Percentiles rank a stretch among this genome's conserved stretches.
These are phyloP conservation scores for Pogostemon cablin DNA, from an alignment of 257 asterid species.

Conservation along the genomic window DNA sequence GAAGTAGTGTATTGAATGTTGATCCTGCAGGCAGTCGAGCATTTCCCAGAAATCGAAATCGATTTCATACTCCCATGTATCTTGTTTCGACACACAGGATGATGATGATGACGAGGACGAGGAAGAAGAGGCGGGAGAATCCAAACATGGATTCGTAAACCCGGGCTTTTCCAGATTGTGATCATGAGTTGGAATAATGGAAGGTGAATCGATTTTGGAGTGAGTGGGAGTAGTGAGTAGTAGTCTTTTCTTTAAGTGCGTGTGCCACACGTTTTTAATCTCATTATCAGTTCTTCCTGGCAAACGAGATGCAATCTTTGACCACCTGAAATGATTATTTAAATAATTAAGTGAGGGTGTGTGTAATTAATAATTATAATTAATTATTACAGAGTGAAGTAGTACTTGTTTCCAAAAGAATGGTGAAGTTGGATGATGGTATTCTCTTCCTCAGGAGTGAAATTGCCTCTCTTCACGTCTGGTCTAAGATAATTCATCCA, in stretches of 20 bases:
- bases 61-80: neutral
- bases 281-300: slow-evolving; percentile 90
- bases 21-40: slow-evolving; percentile 30
- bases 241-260: slow-evolving; percentile 61
- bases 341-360: neutral
- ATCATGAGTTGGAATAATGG: too few relatives aligned
- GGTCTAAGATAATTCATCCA: slow-evolving; percentile 88
- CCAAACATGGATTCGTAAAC: neutral
- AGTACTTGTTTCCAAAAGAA: slow-evolving; percentile 64
- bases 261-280: slow-evolving; percentile 88
- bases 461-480: slow-evolving; percentile 73
- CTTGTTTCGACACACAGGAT: slow-evolving; percentile 21
- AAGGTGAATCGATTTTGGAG: too few relatives aligned
- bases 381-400: neutral
- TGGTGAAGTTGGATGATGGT: slow-evolving; percentile 61
- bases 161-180: neutral
- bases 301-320: slow-evolving; percentile 67
- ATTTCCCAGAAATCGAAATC: slow-evolving; percentile 51
- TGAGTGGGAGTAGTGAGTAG: neutral
- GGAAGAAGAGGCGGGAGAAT: slow-evolving; percentile 16
- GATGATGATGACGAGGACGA: slow-evolving; percentile 18
- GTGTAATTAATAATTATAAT: neutral
- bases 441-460: slow-evolving; percentile 64
- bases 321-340: slow-evolving; percentile 57
- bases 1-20: too few relatives aligned